These are phyloP conservation scores for Neonectria hederae DNA, from an alignment of 2,329 filamentous ascomycete genomes.

Conservation along the genomic window DNA sequence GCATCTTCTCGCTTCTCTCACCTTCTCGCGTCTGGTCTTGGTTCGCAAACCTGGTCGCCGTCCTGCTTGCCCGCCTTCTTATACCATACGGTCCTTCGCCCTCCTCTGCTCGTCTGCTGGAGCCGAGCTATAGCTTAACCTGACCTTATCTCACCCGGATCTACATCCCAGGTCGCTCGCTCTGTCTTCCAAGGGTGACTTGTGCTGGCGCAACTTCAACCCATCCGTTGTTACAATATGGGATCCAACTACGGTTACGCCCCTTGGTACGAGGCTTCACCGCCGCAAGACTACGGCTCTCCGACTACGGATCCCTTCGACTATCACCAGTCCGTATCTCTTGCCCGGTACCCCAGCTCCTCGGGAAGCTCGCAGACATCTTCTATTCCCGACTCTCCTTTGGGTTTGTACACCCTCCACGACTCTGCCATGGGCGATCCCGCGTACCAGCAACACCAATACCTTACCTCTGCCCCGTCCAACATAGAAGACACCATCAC, in stretches of 20 bases:
- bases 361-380: slow-evolving; percentile 42
- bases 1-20: slow-evolving; percentile 14
- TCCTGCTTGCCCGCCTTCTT: slow-evolving; percentile 25
- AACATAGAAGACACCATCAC: slow-evolving; percentile 7
- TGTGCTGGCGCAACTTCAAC: slow-evolving; percentile 16
- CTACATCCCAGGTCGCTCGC: neutral
- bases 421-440: slow-evolving; percentile 23
- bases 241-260: slow-evolving; percentile 27
- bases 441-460: slow-evolving; percentile 27
- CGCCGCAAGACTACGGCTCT: slow-evolving; percentile 35
- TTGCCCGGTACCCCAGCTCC: slow-evolving; percentile 44
- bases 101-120: neutral
- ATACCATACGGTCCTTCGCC: slow-evolving; percentile 13
- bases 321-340: slow-evolving; percentile 39
- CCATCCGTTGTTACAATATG: slow-evolving; percentile 24
- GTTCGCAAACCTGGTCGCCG: slow-evolving; percentile 12
- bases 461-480: slow-evolving; percentile 16
- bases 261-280: slow-evolving; percentile 28
- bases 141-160: neutral
- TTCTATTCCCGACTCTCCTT: slow-evolving; percentile 42
- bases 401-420: slow-evolving; percentile 32
- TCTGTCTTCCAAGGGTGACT: slow-evolving; percentile 10
- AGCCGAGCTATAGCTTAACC: slow-evolving; percentile 7
- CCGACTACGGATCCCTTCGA: slow-evolving; percentile 30
- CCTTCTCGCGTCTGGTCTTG: slow-evolving; percentile 3